These are phyloP conservation scores for Nigrograna mackinnonii DNA, from an alignment of 2,329 filamentous ascomycete species.

Conservation along the genomic window DNA sequence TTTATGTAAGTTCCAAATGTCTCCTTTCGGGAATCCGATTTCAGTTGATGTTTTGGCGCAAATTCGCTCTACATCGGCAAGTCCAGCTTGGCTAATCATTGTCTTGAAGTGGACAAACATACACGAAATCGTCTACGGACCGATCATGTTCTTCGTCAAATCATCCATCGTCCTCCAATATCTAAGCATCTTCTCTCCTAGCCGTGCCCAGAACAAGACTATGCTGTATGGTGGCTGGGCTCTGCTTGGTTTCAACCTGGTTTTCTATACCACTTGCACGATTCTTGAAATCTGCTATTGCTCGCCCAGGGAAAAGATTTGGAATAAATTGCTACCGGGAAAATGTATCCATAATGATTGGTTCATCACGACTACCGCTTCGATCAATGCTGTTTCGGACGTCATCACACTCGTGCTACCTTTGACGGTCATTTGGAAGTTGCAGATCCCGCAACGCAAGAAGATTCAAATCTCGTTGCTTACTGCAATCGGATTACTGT, in stretches of 20 bases:
- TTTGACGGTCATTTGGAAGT: conserved; percentile 3
- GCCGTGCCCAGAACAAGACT: conserved; percentile 2
- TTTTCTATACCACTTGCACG: conserved; percentile 5
- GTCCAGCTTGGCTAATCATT: too few species aligned
- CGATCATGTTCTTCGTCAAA: conserved; percentile 6
- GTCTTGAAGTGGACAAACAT: conserved; percentile 10
- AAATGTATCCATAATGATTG: conserved; percentile 2
- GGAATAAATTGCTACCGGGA: conserved; percentile 2
- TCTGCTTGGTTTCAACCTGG: conserved; percentile 1
- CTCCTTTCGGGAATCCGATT: too few species aligned
- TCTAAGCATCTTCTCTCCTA: conserved; percentile 7
- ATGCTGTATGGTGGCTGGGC: conserved; percentile 5
- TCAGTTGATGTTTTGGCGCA: too few species aligned
- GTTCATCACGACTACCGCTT: neutral
- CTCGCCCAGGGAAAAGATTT: conserved; percentile 10
- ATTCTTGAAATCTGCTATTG: conserved; percentile 3
- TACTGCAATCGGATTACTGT: conserved; percentile 8
- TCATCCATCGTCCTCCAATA: conserved; percentile 11
- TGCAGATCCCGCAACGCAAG: conserved; percentile 7
- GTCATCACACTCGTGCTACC: conserved; percentile 9
- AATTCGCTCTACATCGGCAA: too few species aligned
- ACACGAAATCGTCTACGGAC: conserved; percentile 6
- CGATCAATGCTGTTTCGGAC: conserved; percentile 10
- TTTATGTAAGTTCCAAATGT: conserved; percentile 5
- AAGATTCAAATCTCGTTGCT: conserved; percentile 9